These are phyloP conservation scores for Yamadazyma spencermartinsiae DNA, from an alignment of 1,139 yeast genomes.

Conservation along the genomic window DNA sequence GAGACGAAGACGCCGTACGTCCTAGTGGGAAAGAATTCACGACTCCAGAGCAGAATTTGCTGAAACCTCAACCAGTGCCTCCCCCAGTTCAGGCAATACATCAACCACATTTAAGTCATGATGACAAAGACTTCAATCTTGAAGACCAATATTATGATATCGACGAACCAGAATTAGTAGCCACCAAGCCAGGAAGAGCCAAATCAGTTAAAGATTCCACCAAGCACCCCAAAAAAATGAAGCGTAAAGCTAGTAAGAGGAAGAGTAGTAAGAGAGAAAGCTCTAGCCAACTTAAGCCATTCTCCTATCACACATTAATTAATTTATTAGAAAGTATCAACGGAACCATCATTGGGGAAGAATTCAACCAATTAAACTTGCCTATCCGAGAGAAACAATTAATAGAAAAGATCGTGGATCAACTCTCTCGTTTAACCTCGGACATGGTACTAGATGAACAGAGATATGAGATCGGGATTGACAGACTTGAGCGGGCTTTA, in stretches of 20 bases:
- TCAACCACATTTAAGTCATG: conserved; percentile 5
- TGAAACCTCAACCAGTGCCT: background rate
- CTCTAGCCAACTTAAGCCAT: conserved; percentile 40
- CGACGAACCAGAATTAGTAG: conserved; percentile 34
- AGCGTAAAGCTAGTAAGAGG: conserved; percentile 18
- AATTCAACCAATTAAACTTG: conserved; percentile 70
- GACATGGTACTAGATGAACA: conserved; percentile 86
- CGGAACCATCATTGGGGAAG: conserved; percentile 65
- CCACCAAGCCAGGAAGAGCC: conserved; percentile 31
- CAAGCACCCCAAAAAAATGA: conserved; percentile 20
- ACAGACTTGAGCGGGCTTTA: conserved; percentile 75
- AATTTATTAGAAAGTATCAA: conserved; percentile 62
- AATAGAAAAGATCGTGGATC: conserved; percentile 81
- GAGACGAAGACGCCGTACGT: background rate
- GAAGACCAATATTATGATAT: conserved; percentile 41
- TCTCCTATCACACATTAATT: conserved; percentile 58
- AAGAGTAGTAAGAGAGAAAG: conserved; percentile 12
- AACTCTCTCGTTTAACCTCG: conserved; percentile 78
- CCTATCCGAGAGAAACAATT: conserved; percentile 77
- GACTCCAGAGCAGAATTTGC: conserved; percentile 3
- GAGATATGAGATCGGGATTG: conserved; percentile 77
- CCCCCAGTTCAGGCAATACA: conserved; percentile 2
- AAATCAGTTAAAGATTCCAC: conserved; percentile 40
- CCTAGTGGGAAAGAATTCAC: background rate
- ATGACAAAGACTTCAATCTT: conserved; percentile 8